Evolutionary conservation across 2,329 filamentous ascomycete genomes (phyloP).

Genomic region (Elsinoe ampelina): DNA sequence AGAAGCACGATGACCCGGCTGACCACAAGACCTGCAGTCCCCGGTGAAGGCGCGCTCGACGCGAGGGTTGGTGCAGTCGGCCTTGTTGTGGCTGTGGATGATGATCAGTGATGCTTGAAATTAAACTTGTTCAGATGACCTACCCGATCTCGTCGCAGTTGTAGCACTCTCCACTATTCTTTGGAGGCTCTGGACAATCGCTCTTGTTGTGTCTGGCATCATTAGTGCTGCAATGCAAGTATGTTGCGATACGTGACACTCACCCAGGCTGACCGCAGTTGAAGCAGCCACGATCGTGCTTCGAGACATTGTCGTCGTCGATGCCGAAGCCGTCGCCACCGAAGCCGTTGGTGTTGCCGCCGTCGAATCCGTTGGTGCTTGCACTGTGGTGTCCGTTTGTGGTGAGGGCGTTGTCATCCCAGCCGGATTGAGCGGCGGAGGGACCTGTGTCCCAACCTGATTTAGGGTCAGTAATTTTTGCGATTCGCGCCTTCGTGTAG

Average conservation of each 20-base stretch:
- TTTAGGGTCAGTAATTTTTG: neutral
- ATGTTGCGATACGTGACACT: slow-evolving; percentile 17
- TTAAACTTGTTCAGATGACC: slow-evolving; percentile 17
- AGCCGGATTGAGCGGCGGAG: neutral
- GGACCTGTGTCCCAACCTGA: neutral
- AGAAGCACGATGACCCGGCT: slow-evolving; percentile 46
- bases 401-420: neutral
- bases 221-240: slow-evolving; percentile 13
- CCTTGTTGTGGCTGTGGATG: slow-evolving; percentile 46
- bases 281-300: slow-evolving; percentile 45
- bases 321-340: neutral
- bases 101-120: slow-evolving; percentile 8
- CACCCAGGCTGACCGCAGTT: slow-evolving; percentile 50
- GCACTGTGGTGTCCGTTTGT: too few relatives aligned
- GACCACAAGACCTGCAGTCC: slow-evolving; percentile 49
- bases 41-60: slow-evolving; percentile 46
- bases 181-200: slow-evolving; percentile 36
- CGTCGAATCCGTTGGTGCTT: neutral
- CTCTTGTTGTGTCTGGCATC: slow-evolving; percentile 49
- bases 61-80: slow-evolving; percentile 50
- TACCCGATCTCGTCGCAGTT: slow-evolving; percentile 50
- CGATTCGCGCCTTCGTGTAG: neutral
- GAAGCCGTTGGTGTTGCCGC: neutral
- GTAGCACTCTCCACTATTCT: slow-evolving; percentile 45
- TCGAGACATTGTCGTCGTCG: slow-evolving; percentile 15